These are phyloP conservation scores for Clarkia xantiana DNA, from an alignment of 345 rosid genomes.

Conservation along the genomic window DNA sequence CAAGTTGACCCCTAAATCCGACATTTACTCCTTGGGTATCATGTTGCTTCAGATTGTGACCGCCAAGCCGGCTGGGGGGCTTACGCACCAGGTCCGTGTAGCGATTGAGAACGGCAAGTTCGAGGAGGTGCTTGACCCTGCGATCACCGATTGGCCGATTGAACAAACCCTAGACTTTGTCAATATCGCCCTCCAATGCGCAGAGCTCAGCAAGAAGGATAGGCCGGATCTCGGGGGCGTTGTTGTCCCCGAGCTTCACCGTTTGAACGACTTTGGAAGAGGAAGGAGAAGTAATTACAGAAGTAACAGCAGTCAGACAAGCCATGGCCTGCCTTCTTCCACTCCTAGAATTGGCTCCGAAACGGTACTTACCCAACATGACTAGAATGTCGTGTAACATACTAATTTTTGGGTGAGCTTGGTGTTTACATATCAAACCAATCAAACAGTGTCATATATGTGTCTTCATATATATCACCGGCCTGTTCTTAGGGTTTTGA, in stretches of 20 bases:
- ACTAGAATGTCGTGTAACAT: too few species aligned
- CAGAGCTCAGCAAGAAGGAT: conserved; percentile 69
- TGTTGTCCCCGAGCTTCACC: conserved; percentile 55
- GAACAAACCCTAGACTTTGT: conserved; percentile 53
- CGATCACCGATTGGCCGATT: conserved; percentile 55
- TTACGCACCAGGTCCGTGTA: not conserved
- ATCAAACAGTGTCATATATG: too few species aligned
- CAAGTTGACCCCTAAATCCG: not conserved
- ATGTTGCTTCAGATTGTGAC: not conserved
- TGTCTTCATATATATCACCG: too few species aligned
- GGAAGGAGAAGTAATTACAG: conserved; percentile 2
- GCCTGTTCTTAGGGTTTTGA: too few species aligned
- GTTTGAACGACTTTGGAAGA: conserved; percentile 36
- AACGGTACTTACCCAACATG: too few species aligned
- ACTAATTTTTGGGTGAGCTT: too few species aligned
- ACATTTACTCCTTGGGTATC: not conserved
- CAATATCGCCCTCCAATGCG: conserved; percentile 46
- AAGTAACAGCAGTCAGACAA: not conserved
- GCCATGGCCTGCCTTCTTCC: not conserved
- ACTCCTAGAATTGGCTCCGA: conserved; percentile 1
- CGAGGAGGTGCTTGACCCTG: conserved; percentile 46
- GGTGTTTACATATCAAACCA: too few species aligned
- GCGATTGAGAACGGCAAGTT: not conserved
- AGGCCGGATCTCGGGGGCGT: conserved; percentile 64
- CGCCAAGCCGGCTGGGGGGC: not conserved